phyloP scores from a whole-genome alignment of 345 rosid species.

The Gossypioides kirkii region DNA sequence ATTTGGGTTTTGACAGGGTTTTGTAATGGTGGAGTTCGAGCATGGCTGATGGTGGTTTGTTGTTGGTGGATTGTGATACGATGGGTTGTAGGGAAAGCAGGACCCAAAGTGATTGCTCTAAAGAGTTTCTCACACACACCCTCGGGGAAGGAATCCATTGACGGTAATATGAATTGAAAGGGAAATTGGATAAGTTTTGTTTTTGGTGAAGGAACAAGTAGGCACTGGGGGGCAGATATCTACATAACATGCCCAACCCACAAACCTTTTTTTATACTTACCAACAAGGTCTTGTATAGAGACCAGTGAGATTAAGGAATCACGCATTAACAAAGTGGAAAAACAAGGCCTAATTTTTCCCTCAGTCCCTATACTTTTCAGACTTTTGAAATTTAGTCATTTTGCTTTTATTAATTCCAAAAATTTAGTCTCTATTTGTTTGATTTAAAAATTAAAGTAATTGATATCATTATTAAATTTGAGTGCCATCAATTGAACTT shows the following conservation, averaged over 20 bases:
- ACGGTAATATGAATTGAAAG: neutral
- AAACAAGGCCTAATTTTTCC: too few relatives aligned
- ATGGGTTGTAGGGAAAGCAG: conserved; percentile 21
- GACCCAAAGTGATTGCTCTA: conserved; percentile 20
- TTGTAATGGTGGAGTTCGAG: conserved; percentile 2
- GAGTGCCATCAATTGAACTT: too few relatives aligned
- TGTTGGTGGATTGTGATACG: conserved; percentile 14
- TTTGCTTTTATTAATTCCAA: too few relatives aligned
- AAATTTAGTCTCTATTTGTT: too few relatives aligned
- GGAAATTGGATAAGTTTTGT: neutral
- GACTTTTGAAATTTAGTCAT: too few relatives aligned
- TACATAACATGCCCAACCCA: neutral
- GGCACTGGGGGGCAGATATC: neutral
- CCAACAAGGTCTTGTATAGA: too few relatives aligned
- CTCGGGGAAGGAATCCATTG: conserved; percentile 25
- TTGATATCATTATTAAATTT: too few relatives aligned
- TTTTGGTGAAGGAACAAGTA: neutral
- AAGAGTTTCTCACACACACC: conserved; percentile 28
- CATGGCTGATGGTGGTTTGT: neutral
- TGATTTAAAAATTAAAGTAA: too few relatives aligned
- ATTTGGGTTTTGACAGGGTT: neutral
- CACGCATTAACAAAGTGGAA: too few relatives aligned
- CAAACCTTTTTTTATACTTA: neutral
- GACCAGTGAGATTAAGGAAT: too few relatives aligned
- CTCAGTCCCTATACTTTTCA: too few relatives aligned